These are phyloP conservation scores for Eurotiales sp. DNA, from an alignment of 2,329 filamentous ascomycete species.

Conservation along the genomic window DNA sequence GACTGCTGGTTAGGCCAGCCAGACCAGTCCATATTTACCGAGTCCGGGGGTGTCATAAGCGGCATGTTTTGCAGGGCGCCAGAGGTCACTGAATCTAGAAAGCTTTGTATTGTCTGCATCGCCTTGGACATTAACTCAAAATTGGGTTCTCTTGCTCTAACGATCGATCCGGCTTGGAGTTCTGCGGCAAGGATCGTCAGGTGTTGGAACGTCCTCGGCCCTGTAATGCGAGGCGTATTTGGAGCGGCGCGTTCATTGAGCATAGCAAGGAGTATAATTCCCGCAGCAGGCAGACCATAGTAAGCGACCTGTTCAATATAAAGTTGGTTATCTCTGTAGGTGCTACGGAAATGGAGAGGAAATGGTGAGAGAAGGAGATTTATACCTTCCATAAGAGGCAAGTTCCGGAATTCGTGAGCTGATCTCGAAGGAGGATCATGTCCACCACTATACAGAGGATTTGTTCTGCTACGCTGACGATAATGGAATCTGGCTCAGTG, in stretches of 20 bases:
- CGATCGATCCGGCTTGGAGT: conserved; percentile 37
- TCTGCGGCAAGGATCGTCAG: not conserved
- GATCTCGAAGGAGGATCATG: not conserved
- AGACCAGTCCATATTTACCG: not conserved
- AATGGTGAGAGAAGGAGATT: no score
- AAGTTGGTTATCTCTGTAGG: not conserved
- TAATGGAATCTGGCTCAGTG: not conserved
- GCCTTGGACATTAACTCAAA: not conserved
- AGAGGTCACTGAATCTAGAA: not conserved
- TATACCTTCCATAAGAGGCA: not conserved
- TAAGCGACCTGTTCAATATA: not conserved
- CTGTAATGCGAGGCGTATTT: not conserved
- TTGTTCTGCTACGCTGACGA: not conserved
- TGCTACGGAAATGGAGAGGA: no score
- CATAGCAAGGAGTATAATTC: not conserved
- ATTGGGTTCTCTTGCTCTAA: conserved; percentile 20
- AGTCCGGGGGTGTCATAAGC: not conserved
- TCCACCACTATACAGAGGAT: not conserved
- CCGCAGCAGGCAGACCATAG: not conserved
- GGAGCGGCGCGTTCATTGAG: not conserved
- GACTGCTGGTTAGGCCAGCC: not conserved
- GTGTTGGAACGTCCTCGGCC: not conserved
- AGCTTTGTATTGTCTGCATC: not conserved
- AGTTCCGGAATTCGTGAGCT: not conserved
- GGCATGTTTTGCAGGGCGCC: not conserved